Conservation (phyloP, 1,284 basidiomycete species). For the Moesziomyces sp. region DNA sequence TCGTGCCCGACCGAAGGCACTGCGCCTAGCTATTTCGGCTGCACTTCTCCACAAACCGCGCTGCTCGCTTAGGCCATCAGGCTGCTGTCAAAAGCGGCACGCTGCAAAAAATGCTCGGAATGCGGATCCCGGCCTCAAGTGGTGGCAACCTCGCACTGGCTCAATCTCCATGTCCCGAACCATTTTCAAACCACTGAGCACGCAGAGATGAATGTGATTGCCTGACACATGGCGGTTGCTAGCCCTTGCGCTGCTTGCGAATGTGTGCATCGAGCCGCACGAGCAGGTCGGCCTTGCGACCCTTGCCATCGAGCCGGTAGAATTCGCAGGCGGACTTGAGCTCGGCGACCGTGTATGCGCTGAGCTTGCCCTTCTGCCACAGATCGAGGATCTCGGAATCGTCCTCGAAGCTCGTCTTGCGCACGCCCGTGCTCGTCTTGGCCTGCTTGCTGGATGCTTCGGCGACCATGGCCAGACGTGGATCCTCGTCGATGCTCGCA, state of each 20-base stretch:
- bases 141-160: too few relatives aligned
- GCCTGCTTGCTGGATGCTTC: conserved; percentile 8
- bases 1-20: neutral
- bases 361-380: conserved; percentile 42
- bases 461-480: conserved; percentile 20
- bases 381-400: conserved; percentile 40
- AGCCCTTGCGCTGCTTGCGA: conserved; percentile 21
- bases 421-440: conserved; percentile 32
- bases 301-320: conserved; percentile 52
- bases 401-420: conserved; percentile 40
- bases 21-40: neutral
- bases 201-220: neutral
- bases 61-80: neutral
- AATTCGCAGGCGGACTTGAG: conserved; percentile 54
- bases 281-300: conserved; percentile 61
- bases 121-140: neutral
- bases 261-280: conserved; percentile 45
- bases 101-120: neutral
- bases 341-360: conserved; percentile 51
- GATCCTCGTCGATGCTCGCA: conserved; percentile 74
- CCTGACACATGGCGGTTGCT: neutral
- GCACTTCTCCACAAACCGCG: neutral
- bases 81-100: neutral
- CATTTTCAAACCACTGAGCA: too few relatives aligned
- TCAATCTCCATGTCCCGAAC: too few relatives aligned